These are phyloP conservation scores for Endotrypanum monterogeii DNA, from an alignment of 208 protist genomes.

Conservation along the genomic window DNA sequence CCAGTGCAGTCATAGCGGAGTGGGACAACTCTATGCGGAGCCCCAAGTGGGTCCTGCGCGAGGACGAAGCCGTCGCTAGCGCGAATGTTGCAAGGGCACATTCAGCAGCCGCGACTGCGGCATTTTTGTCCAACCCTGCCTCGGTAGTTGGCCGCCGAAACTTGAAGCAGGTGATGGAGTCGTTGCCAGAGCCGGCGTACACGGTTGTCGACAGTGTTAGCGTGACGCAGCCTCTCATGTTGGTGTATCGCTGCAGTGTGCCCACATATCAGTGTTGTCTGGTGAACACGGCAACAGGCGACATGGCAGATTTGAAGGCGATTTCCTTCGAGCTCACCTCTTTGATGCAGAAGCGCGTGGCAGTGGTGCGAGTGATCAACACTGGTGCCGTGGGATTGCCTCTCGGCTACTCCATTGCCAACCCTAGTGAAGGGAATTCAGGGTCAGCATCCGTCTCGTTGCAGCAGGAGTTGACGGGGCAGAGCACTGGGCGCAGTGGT, in stretches of 20 bases:
- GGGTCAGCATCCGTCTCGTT: neutral
- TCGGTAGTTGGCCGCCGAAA: slow-evolving; percentile 49
- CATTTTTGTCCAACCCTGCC: slow-evolving; percentile 19
- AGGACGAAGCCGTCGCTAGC: slow-evolving; percentile 26
- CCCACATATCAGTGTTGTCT: slow-evolving; percentile 52
- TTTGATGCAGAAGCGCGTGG: slow-evolving; percentile 92
- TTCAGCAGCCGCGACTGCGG: slow-evolving; percentile 16
- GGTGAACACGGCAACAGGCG: slow-evolving; percentile 4
- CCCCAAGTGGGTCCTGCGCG: slow-evolving; percentile 61
- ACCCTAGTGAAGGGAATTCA: neutral
- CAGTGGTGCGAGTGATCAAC: slow-evolving; percentile 88
- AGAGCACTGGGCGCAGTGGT: too few species aligned
- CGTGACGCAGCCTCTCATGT: slow-evolving; percentile 56
- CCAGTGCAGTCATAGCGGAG: slow-evolving; percentile 29
- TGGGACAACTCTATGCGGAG: slow-evolving; percentile 77
- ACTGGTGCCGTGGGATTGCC: slow-evolving; percentile 75
- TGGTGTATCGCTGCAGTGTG: slow-evolving; percentile 72
- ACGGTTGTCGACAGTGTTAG: slow-evolving; percentile 35
- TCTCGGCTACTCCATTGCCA: slow-evolving; percentile 48
- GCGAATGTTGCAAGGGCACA: slow-evolving; percentile 10
- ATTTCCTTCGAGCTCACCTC: slow-evolving; percentile 92
- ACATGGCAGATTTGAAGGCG: slow-evolving; percentile 6
- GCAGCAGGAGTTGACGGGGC: neutral
- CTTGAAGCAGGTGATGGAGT: slow-evolving; percentile 74
- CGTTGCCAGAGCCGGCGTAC: slow-evolving; percentile 73